A percentile compares a stretch with the other conserved stretches of the same genome.
These are phyloP conservation scores for Hibiscus syriacus DNA, from an alignment of 345 rosid species.

Conservation along the genomic window DNA sequence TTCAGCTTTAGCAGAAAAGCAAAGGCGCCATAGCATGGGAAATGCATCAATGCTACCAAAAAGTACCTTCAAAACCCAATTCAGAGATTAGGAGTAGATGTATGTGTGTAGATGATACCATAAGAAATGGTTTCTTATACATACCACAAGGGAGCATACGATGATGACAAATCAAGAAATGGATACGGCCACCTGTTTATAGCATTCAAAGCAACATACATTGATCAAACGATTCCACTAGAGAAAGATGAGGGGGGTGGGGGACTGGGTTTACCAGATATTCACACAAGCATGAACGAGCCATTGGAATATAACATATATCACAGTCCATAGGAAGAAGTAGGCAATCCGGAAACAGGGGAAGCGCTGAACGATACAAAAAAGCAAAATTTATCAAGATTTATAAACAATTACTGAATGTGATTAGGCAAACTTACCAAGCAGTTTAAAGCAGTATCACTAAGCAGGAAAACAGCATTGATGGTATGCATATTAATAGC, in stretches of 20 bases:
- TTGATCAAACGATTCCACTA: background rate
- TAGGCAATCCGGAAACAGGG: slow-evolving; percentile 88
- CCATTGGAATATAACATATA: slow-evolving; percentile 83
- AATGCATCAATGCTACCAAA: slow-evolving; percentile 74
- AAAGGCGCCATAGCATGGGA: slow-evolving; percentile 78
- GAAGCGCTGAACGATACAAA: slow-evolving; percentile 48
- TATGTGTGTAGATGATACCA: background rate
- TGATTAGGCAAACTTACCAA: slow-evolving; percentile 39
- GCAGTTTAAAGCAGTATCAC: slow-evolving; percentile 74
- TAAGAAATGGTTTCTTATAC: background rate
- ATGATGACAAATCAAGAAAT: slow-evolving; percentile 83
- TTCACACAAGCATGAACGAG: slow-evolving; percentile 55
- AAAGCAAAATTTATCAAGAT: background rate
- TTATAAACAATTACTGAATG: background rate
- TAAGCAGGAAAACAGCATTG: slow-evolving; percentile 70
- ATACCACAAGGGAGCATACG: slow-evolving; percentile 86
- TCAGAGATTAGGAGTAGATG: background rate
- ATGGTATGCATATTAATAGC: slow-evolving; percentile 75
- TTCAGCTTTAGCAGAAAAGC: slow-evolving; percentile 65
- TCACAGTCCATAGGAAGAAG: slow-evolving; percentile 78
- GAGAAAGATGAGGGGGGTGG: background rate
- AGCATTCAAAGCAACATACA: background rate
- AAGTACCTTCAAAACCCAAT: slow-evolving; percentile 58
- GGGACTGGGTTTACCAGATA: slow-evolving; percentile 41
- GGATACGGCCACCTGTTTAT: slow-evolving; percentile 96